These are phyloP conservation scores for Hawksworthiomyces lignivorus DNA, from an alignment of 2,329 filamentous ascomycete species.

Conservation along the genomic window DNA sequence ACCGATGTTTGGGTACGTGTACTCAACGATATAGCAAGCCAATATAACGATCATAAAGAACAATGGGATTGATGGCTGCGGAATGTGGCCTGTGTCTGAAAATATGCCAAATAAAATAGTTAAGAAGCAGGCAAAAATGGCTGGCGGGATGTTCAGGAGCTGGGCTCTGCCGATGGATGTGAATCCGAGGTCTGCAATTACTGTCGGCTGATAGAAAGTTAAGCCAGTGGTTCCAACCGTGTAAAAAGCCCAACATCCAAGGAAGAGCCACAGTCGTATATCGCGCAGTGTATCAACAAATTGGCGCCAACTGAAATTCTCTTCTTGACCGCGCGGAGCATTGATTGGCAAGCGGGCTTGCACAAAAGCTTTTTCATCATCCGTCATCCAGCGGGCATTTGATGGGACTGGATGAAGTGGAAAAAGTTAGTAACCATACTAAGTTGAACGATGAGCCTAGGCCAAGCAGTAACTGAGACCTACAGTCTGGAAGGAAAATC, in stretches of 20 bases:
- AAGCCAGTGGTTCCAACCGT: slow-evolving; percentile 37
- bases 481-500: slow-evolving; percentile 47
- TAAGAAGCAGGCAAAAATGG: slow-evolving; percentile 6
- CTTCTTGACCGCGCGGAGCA: slow-evolving; percentile 30
- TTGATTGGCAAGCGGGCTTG: slow-evolving; percentile 28
- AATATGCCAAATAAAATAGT: slow-evolving; percentile 6
- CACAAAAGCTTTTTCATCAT: slow-evolving; percentile 36
- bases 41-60: slow-evolving; percentile 9
- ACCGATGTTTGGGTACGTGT: slow-evolving; percentile 13
- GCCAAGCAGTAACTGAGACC: slow-evolving; percentile 9
- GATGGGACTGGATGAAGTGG: slow-evolving; percentile 26
- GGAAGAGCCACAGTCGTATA: slow-evolving; percentile 36
- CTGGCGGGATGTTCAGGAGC: slow-evolving; percentile 31
- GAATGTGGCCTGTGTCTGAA: slow-evolving; percentile 3
- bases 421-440: too few relatives aligned
- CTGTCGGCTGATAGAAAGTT: slow-evolving; percentile 33
- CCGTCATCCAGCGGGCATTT: slow-evolving; percentile 35
- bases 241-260: slow-evolving; percentile 37
- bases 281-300: slow-evolving; percentile 31
- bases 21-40: slow-evolving; percentile 9
- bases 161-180: slow-evolving; percentile 34
- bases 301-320: slow-evolving; percentile 31
- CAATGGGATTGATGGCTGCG: slow-evolving; percentile 3
- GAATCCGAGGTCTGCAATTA: slow-evolving; percentile 23
- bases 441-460: too few relatives aligned